A percentile compares a stretch with the other conserved stretches of the same genome.
phyloP scores from a whole-genome alignment of 345 rosid species.

The Trapa bicornis region DNA sequence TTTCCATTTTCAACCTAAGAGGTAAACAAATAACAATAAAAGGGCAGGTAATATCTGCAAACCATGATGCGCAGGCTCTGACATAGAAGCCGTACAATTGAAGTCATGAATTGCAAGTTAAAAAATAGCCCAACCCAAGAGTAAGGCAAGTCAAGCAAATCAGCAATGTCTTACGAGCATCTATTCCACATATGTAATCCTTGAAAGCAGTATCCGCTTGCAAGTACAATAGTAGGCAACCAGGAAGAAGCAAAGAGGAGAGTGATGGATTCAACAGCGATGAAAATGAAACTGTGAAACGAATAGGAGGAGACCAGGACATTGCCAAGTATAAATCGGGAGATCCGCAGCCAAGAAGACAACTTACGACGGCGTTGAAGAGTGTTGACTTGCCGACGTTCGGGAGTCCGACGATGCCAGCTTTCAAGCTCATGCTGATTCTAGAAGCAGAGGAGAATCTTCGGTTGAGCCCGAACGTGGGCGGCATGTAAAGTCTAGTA shows the following conservation, averaged over 20 bases:
- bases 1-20: constrained; percentile 90
- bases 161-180: neutral
- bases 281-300: neutral
- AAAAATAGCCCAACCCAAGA: neutral
- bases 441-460: constrained; percentile 46
- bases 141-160: neutral
- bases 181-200: neutral
- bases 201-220: neutral
- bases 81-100: neutral
- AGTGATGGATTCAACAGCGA: neutral
- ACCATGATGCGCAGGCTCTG: neutral
- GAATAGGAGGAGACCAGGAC: neutral
- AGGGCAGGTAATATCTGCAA: neutral
- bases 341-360: neutral
- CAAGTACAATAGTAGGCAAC: neutral
- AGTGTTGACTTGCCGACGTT: constrained; percentile 95
- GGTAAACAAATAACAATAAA: neutral
- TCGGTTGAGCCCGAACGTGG: constrained; percentile 23
- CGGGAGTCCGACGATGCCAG: constrained; percentile 98
- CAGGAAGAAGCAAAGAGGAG: neutral
- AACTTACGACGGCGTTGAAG: constrained; percentile 82
- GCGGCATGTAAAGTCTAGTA: constrained; percentile 15
- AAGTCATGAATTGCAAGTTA: neutral
- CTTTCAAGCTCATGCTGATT: constrained; percentile 76
- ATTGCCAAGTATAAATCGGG: neutral